A percentile compares a stretch with the other conserved stretches of the same genome.
phyloP scores from a whole-genome alignment of 805 yeast genomes.

The Saccharomyces jurei region DNA sequence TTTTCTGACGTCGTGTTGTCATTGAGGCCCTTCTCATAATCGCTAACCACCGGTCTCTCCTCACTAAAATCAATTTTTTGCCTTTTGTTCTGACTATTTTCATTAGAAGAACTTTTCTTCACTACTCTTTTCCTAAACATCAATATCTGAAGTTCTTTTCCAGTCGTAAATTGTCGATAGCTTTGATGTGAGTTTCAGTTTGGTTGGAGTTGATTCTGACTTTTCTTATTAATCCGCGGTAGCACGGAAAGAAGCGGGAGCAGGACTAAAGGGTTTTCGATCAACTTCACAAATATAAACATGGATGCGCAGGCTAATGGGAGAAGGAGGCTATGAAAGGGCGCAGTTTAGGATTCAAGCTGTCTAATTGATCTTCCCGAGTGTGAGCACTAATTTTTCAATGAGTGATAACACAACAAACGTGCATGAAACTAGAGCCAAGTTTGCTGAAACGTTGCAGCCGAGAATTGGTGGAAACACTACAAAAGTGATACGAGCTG shows the following conservation, averaged over 20 bases:
- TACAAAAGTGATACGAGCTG: slow-evolving; percentile 20
- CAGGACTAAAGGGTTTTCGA: neutral
- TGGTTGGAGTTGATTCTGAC: neutral
- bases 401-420: slow-evolving; percentile 16
- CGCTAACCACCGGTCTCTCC: neutral
- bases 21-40: neutral
- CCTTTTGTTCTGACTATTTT: slow-evolving; percentile 7
- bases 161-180: neutral
- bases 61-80: slow-evolving; percentile 6
- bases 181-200: neutral
- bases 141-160: neutral
- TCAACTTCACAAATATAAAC: neutral
- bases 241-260: neutral
- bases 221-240: neutral
- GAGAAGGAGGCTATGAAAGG: neutral
- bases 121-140: slow-evolving; percentile 24
- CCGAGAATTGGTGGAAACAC: slow-evolving; percentile 26
- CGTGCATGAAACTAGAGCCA: slow-evolving; percentile 22
- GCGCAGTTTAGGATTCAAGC: neutral
- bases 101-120: slow-evolving; percentile 1
- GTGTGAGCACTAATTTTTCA: neutral
- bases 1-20: neutral
- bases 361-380: neutral
- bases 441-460: slow-evolving; percentile 20
- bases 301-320: neutral